Evolutionary conservation across 176 grass and related monocot genomes (phyloP).

Genomic region (Elymus sibiricus): DNA sequence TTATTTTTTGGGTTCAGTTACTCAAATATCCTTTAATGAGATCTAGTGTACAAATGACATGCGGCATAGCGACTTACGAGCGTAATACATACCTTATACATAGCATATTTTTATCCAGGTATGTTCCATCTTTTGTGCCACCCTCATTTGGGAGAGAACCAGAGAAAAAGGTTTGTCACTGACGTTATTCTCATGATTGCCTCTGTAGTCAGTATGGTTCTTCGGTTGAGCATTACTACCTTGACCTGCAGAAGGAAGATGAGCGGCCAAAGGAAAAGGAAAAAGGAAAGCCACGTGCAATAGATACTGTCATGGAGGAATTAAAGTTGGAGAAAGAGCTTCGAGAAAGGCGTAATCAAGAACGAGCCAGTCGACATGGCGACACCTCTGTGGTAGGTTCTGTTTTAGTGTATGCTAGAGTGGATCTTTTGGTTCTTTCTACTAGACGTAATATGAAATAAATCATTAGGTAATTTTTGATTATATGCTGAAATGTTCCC

Average conservation of each 20-base stretch:
- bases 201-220: neutral
- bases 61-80: neutral
- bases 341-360: conserved; percentile 60
- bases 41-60: conserved; percentile 8
- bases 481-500: neutral
- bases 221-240: conserved; percentile 22
- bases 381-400: conserved; percentile 30
- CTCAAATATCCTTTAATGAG: neutral
- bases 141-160: conserved; percentile 81
- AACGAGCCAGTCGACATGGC: conserved; percentile 54
- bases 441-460: neutral
- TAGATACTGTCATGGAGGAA: conserved; percentile 97
- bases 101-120: conserved; percentile 68
- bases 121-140: conserved; percentile 97
- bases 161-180: conserved; percentile 78
- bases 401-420: conserved; percentile 23
- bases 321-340: conserved; percentile 90
- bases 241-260: conserved; percentile 65
- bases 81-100: conserved; percentile 41
- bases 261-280: conserved; percentile 98
- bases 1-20: neutral
- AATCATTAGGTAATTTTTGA: neutral
- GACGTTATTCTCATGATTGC: conserved; percentile 12
- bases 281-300: conserved; percentile 82
- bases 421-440: conserved; percentile 2